These are phyloP conservation scores for Pleurotus cornucopiae DNA, from an alignment of 768 basidiomycete species.

Conservation along the genomic window DNA sequence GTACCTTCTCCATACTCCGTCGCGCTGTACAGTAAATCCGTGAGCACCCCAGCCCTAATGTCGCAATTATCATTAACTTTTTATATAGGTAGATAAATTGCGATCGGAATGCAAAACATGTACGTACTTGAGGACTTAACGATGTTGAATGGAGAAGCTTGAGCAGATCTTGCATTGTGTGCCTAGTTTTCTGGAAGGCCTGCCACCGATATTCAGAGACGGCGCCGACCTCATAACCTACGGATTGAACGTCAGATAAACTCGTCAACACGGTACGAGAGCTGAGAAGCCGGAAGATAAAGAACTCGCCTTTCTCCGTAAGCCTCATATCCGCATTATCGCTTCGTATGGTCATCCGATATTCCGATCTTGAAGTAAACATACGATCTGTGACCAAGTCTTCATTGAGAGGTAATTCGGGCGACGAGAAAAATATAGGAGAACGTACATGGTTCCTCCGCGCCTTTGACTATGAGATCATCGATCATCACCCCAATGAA, in stretches of 20 bases:
- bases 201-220: conserved; percentile 44
- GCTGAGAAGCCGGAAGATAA: too few species aligned
- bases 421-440: not conserved
- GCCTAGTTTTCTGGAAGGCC: conserved; percentile 27
- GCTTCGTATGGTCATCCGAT: conserved; percentile 80
- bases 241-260: too few species aligned
- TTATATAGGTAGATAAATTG: not conserved
- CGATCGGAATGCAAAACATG: not conserved
- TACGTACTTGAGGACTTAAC: conserved; percentile 39
- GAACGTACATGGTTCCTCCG: conserved; percentile 82
- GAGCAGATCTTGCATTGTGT: conserved; percentile 29
- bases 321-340: conserved; percentile 87
- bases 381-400: conserved; percentile 62
- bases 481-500: conserved; percentile 91
- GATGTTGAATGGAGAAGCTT: conserved; percentile 28
- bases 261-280: not conserved
- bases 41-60: conserved; percentile 32
- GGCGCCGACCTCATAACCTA: conserved; percentile 39
- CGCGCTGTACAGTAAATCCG: conserved; percentile 40
- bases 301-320: conserved; percentile 61
- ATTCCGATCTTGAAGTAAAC: conserved; percentile 91
- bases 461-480: conserved; percentile 83
- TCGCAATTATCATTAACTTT: not conserved
- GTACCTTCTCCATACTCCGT: conserved; percentile 42
- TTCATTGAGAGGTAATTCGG: not conserved